Conservation (phyloP, 139 green algal genomes). For the Desmodesmus armatus region DNA sequence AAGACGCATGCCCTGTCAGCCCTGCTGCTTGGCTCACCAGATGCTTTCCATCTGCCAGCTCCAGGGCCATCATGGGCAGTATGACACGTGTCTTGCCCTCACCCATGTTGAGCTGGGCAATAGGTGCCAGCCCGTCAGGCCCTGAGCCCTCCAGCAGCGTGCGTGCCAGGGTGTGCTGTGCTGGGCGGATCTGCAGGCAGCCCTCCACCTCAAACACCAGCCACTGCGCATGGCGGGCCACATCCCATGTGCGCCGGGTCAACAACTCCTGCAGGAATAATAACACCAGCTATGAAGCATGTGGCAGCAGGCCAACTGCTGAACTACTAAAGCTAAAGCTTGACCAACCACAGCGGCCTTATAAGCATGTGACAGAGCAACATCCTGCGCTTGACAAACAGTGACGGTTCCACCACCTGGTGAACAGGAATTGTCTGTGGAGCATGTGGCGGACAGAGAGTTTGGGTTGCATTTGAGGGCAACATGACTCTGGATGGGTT, state of each 20-base stretch:
- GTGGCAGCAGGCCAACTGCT: neutral
- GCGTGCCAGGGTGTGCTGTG: slow-evolving; percentile 56
- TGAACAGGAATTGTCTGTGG: too few species aligned
- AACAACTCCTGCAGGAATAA: slow-evolving; percentile 59
- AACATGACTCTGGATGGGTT: neutral
- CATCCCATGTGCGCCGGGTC: slow-evolving; percentile 54
- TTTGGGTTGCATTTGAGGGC: too few species aligned
- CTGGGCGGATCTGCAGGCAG: slow-evolving; percentile 68
- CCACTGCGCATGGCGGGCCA: slow-evolving; percentile 56
- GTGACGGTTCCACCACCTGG: too few species aligned
- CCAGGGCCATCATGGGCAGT: slow-evolving; percentile 69
- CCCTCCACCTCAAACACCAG: slow-evolving; percentile 73
- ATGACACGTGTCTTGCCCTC: slow-evolving; percentile 80
- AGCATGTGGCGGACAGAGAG: too few species aligned
- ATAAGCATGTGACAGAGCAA: too few species aligned
- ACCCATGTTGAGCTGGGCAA: slow-evolving; percentile 74
- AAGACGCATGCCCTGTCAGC: neutral
- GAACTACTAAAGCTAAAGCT: too few species aligned
- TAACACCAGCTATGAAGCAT: neutral
- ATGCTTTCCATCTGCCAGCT: neutral
- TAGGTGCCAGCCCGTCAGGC: neutral
- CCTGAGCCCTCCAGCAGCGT: slow-evolving; percentile 50
- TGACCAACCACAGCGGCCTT: too few species aligned
- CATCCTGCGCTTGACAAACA: too few species aligned
- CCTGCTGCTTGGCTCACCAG: neutral